These are phyloP conservation scores for Wickerhamomyces sydowiorum DNA, from an alignment of 805 yeast genomes.

Conservation along the genomic window DNA sequence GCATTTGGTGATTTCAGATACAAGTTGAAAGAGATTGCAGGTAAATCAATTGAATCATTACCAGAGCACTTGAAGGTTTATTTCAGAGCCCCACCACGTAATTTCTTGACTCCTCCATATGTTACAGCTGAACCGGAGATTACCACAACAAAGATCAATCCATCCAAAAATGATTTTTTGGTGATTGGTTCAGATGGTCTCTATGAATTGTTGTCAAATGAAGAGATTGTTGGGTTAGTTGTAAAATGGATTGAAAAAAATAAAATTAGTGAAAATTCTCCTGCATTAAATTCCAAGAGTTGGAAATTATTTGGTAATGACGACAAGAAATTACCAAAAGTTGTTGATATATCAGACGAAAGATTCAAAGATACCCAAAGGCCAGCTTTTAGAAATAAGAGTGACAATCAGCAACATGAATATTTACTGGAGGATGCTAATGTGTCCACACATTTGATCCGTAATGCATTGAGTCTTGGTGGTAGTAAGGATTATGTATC, in stretches of 20 bases:
- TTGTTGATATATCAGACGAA: slow-evolving; percentile 55
- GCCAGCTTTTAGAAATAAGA: slow-evolving; percentile 64
- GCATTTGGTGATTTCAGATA: slow-evolving; percentile 97
- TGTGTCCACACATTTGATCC: slow-evolving; percentile 86
- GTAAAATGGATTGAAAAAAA: slow-evolving; percentile 88
- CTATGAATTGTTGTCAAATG: slow-evolving; percentile 86
- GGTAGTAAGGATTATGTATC: slow-evolving; percentile 85
- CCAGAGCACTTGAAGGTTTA: slow-evolving; percentile 80
- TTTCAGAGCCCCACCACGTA: slow-evolving; percentile 70
- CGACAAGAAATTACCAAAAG: slow-evolving; percentile 52
- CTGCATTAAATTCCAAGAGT: slow-evolving; percentile 9
- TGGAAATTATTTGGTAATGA: slow-evolving; percentile 17
- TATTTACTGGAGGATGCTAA: slow-evolving; percentile 76
- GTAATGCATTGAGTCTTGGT: slow-evolving; percentile 88
- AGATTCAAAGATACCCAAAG: slow-evolving; percentile 53
- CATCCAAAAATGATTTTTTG: slow-evolving; percentile 72
- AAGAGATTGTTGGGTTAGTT: slow-evolving; percentile 87
- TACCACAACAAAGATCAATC: slow-evolving; percentile 70
- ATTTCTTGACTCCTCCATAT: slow-evolving; percentile 86
- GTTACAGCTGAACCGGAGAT: slow-evolving; percentile 96
- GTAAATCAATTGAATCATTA: slow-evolving; percentile 41
- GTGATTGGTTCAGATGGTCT: slow-evolving; percentile 94
- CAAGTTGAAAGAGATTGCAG: slow-evolving; percentile 59
- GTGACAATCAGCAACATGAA: slow-evolving; percentile 26
- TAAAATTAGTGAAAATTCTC: slow-evolving; percentile 32